Evolutionary conservation across 371 early-diverging fungal genomes (phyloP), one percentile per base, ranked within the genome.

Genomic region (Mortierella sp.): DNA sequence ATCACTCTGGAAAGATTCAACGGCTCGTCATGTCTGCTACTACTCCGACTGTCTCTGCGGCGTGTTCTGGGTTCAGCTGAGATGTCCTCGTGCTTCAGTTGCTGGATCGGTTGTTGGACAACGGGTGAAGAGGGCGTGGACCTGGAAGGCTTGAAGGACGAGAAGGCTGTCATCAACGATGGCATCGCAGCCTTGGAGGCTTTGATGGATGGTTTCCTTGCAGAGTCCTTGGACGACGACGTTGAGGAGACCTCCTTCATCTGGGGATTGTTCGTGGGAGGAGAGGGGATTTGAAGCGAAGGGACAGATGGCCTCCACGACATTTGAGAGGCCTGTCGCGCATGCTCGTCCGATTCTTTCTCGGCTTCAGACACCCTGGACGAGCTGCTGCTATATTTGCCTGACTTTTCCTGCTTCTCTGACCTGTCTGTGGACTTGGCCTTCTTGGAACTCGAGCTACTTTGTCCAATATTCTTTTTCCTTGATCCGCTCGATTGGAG

Each of bases 131-230:
- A 69, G 4, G 76, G 69, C 15, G 60, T 53, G 3, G 76, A 75
- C 27, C 43, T 68, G 1, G 76, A 69, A 7, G 76, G 65, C 17
- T 75, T 75, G 44, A 67, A 63, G 8, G 68, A 49, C 21, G 76
- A 68, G 42, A 75, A 75, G 3, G 76, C 76, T 1, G 69, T 75
- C 69, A 75, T 75, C 24, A 75, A 37, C 17, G 69, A 75, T 9
- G 76, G 76, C 76, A 75, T 75, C 4, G 76, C 47, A 6, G 76
- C 60, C 58, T 75, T 75, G 26, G 76, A 68, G 4, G 69, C 34
- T 46, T 68, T 68, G 61, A 75, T 75, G 17, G 76, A 68, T 7
- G 76, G 60, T 26, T 75, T 75, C 50, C 67, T 47, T 1, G 62
- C 1, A 3, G 26, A 32, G 46, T 64, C 64, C 26, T 54, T 59